Base-by-base conservation (phyloP, 2,329 filamentous ascomycete species). In the Chaetomium strumarium region DNA sequence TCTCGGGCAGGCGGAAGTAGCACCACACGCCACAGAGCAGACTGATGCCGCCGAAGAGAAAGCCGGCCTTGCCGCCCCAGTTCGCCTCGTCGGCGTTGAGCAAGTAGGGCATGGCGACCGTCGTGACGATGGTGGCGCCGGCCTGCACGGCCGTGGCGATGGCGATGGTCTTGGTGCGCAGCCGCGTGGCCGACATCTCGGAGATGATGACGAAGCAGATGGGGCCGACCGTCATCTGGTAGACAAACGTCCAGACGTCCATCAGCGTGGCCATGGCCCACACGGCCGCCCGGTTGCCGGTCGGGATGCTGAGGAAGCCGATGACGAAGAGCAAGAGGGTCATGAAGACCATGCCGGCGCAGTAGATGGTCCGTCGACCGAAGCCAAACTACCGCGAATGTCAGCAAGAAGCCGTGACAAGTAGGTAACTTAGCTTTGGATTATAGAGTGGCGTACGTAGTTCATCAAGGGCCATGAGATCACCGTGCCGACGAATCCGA, bases 151-250 rank as follows among this genome's bases (percentile, higher is more conserved):
- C 71, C 7, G 72, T 75, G 11, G 71, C 71, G 13, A 75, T 64
- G 34, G 72, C 71, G 24, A 74, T 74, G 1, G 69, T 73, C 64
- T 73, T 73, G 16, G 70, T 72, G 8, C 72, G 66, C 8, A 74
- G 70, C 14, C 72, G 67, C 1, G 71, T 74, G 14, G 72, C 71
- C 1, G 71, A 74, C 30, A 70, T 61, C 68, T 83, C 67, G 58
- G 78, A 80, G 56, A 82, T 76, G 59, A 81, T 76, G 47, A 83
- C 64, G 51, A 84, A 75, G 47, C 68, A 71, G 43, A 74, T 62
- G 3, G 72, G 71, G 0, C 78, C 79, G 16, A 80, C 67, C 0
- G 75, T 76, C 10, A 78, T 60, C 58, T 80, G 75, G 60, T 80
- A 81, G 17, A 69, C 64, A 24, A 77, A 72, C 17, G 75, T 77